A percentile compares a stretch with the other conserved stretches of the same genome.
Evolutionary conservation across 495 filamentous ascomycete species (phyloP).

Genomic region (Amniculicola lignicola): DNA sequence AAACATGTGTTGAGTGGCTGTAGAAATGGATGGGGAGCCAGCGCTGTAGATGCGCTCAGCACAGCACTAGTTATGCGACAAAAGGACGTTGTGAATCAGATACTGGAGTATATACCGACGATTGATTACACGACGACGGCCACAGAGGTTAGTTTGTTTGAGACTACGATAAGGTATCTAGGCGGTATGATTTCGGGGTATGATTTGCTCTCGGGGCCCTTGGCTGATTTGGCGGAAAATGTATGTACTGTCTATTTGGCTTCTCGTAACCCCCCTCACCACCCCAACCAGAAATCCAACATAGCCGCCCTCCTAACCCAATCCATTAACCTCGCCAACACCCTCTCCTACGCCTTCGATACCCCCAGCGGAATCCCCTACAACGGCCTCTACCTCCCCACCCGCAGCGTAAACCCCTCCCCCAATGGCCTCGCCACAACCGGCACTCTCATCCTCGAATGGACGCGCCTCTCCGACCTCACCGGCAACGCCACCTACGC

Average conservation of each 20-base stretch:
- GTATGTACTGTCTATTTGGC: conserved; percentile 25
- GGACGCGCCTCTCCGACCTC: conserved; percentile 78
- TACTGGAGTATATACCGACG: conserved; percentile 63
- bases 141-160: conserved; percentile 69
- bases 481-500: conserved; percentile 66
- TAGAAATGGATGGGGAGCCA: conserved; percentile 83
- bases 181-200: conserved; percentile 78
- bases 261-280: conserved; percentile 4
- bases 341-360: conserved; percentile 73
- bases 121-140: conserved; percentile 66
- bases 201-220: conserved; percentile 72
- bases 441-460: conserved; percentile 64
- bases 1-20: neutral
- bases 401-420: conserved; percentile 23
- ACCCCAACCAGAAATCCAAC: conserved; percentile 31
- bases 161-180: conserved; percentile 87
- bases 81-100: conserved; percentile 61
- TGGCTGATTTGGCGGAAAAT: conserved; percentile 48
- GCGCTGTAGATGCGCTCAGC: conserved; percentile 75
- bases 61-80: conserved; percentile 79
- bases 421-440: conserved; percentile 39
- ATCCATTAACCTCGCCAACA: conserved; percentile 65
- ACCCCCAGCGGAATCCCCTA: conserved; percentile 73
- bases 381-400: conserved; percentile 64
- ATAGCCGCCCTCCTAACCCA: conserved; percentile 62